A percentile compares a stretch with the other conserved stretches of the same genome.
phyloP scores from a whole-genome alignment of 129 eudicot species.

The Escallonia herrerae region DNA sequence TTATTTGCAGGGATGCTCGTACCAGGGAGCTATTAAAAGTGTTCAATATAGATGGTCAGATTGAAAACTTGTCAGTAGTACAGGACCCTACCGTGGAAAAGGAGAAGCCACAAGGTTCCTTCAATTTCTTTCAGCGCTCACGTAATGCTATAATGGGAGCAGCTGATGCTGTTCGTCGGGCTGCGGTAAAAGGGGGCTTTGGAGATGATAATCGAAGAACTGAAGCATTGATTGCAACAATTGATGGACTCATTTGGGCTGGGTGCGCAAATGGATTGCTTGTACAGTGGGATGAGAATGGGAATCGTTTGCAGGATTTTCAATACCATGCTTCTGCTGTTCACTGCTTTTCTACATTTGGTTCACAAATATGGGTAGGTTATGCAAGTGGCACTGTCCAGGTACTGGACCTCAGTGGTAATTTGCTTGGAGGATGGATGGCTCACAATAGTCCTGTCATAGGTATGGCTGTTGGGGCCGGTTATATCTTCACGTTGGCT shows the following conservation, averaged over 20 bases:
- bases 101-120: conserved; percentile 56
- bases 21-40: conserved; percentile 82
- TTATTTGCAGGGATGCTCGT: conserved; percentile 74
- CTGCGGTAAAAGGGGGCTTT: conserved; percentile 71
- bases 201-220: conserved; percentile 75
- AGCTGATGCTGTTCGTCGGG: conserved; percentile 98
- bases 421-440: conserved; percentile 78
- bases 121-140: conserved; percentile 86
- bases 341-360: conserved; percentile 59
- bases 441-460: conserved; percentile 76
- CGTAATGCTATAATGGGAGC: conserved; percentile 96
- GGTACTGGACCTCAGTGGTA: conserved; percentile 77
- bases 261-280: conserved; percentile 77
- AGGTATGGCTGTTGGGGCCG: conserved; percentile 65
- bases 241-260: conserved; percentile 73
- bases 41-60: conserved; percentile 76
- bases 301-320: conserved; percentile 69
- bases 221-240: conserved; percentile 53
- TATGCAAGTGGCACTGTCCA: conserved; percentile 69
- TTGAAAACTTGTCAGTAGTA: conserved; percentile 55
- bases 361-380: conserved; percentile 84
- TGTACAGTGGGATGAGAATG: conserved; percentile 90
- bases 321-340: conserved; percentile 48
- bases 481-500: conserved; percentile 74
- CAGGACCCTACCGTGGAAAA: conserved; percentile 57